Percentiles rank a stretch among this genome's conserved stretches.
phyloP scores from a whole-genome alignment of 352 stramenopile species.

The Phytophthora sojae region DNA sequence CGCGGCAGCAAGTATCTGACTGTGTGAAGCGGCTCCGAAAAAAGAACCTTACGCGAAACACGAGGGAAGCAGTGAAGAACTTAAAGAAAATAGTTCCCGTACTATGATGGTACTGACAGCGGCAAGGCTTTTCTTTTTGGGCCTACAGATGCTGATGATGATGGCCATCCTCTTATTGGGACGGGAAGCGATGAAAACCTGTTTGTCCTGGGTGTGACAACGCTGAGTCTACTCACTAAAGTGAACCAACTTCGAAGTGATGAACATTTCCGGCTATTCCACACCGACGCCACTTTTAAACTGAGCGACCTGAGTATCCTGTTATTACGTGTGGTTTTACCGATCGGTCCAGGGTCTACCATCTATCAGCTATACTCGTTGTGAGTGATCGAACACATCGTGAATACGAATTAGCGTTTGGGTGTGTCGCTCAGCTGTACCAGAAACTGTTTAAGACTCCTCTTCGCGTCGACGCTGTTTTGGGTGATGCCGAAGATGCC shows the following conservation, averaged over 20 bases:
- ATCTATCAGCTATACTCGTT: not conserved
- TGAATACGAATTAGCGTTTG: conserved; percentile 1
- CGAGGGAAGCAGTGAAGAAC: not conserved
- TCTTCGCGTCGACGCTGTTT: conserved; percentile 11
- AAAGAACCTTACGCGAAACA: conserved; percentile 2
- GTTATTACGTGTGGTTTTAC: conserved; percentile 16
- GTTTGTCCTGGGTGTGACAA: conserved; percentile 11
- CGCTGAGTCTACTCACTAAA: not conserved
- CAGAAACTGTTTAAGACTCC: not conserved
- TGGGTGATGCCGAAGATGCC: conserved; percentile 10
- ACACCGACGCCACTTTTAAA: conserved; percentile 13
- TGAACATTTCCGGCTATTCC: conserved; percentile 8
- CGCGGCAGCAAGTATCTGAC: not conserved
- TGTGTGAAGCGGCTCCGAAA: not conserved
- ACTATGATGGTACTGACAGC: not conserved
- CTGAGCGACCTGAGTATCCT: conserved; percentile 9
- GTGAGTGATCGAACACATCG: conserved; percentile 4
- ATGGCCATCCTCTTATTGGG: not conserved
- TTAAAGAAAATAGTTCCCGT: not conserved
- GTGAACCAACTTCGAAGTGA: not conserved
- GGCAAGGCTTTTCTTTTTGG: conserved; percentile 6
- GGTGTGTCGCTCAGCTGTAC: not conserved
- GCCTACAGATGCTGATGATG: not conserved
- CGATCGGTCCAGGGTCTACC: not conserved
- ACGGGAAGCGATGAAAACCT: not conserved